A percentile compares a stretch with the other conserved stretches of the same genome.
phyloP scores from a whole-genome alignment of 2,329 filamentous ascomycete genomes.

The Graphiopsis chlorocephala region DNA sequence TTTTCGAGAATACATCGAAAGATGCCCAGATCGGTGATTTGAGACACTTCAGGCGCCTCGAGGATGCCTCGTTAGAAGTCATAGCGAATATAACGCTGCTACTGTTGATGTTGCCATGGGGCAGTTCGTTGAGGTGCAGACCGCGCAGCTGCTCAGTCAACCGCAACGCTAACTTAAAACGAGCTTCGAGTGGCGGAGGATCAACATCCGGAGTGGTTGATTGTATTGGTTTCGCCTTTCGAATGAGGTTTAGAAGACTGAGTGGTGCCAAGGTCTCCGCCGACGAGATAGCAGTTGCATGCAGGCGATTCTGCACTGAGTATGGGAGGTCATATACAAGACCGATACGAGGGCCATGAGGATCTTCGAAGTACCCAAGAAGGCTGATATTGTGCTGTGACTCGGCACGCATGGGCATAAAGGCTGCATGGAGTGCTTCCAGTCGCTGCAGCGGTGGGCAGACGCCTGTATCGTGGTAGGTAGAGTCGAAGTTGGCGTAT shows the following conservation, averaged over 20 bases:
- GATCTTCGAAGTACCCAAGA: constrained; percentile 70
- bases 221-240: constrained; percentile 45
- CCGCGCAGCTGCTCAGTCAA: constrained; percentile 71
- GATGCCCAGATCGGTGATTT: constrained; percentile 68
- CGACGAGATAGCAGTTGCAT: constrained; percentile 53
- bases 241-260: constrained; percentile 48
- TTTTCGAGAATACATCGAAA: constrained; percentile 69
- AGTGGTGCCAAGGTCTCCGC: constrained; percentile 34
- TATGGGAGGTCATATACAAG: constrained; percentile 72
- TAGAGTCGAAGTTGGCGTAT: constrained; percentile 56
- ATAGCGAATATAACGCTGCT: constrained; percentile 66
- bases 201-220: constrained; percentile 38
- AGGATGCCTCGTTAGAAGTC: constrained; percentile 44
- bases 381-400: constrained; percentile 53
- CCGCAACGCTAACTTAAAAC: constrained; percentile 72
- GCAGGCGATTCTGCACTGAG: constrained; percentile 39
- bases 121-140: constrained; percentile 66
- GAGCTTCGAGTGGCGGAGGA: constrained; percentile 68
- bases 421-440: constrained; percentile 37
- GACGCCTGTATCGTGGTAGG: constrained; percentile 48
- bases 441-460: constrained; percentile 46
- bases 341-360: constrained; percentile 65
- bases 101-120: constrained; percentile 68
- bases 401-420: constrained; percentile 34
- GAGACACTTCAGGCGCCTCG: constrained; percentile 52